Evolutionary conservation across 371 early-diverging fungal genomes (phyloP), one percentile per base, ranked within the genome.

Genomic region (Saksenaea oblongispora): DNA sequence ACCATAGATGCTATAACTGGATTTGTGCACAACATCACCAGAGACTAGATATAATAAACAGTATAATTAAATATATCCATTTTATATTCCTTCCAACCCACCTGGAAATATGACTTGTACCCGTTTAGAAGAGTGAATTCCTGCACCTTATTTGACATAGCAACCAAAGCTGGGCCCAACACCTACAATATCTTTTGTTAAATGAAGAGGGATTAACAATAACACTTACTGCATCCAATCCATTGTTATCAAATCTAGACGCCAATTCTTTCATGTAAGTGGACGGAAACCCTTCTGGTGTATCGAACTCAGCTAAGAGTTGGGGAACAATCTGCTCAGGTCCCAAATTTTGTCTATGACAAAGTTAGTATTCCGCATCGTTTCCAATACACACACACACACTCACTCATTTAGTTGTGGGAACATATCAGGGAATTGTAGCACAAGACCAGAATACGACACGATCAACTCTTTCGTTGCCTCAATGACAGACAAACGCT

Each of bases 401-500:
- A 36, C 76, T 36, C 72, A 89, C 91, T 67, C 83, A 11, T 85
- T 79, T 1, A 76, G 41, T 62, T 93, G 94, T n/a, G 95, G 89
- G 63, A 95, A 95, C 89, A 92, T 93, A 35, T 92, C 95, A 13
- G 92, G 91, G 75, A 93, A 85, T 59, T 91, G 93, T 31, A 96
- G 66, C 22, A 91, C 84, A 51, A 96, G 79, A 11, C 95, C 95
- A 42, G 89, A 82, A 68, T 96, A 98, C 54, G 92, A 95, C 0
- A 95, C 82, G 18, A 94, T 58, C 56, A 96, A 62, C 0, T 54
- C 72, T 51, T 83, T 78, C 18, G 82, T 76, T 13, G 66, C 67
- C 39, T 86, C 84, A 58, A 96, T 53, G 4, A 84, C 84, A 9
- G 56, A 44, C 3, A 92, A 56, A n/a, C 95, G 84, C 34, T 84